Conservation (phyloP, 441 rosid species). For the Pelargonium citronellum region DNA sequence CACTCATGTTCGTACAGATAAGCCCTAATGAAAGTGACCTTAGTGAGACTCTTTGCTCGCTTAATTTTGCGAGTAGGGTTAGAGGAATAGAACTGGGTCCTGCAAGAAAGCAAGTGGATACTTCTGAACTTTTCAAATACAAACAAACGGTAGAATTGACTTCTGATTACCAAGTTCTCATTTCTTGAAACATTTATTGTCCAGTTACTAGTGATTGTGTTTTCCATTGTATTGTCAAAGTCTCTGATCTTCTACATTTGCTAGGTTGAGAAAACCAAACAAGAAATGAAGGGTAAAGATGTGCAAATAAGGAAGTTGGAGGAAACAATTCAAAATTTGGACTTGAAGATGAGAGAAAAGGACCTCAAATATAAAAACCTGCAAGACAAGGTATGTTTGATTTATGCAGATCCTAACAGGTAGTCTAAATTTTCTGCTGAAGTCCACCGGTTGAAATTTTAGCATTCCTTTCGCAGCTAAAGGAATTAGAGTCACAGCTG, state of each 20-base stretch:
- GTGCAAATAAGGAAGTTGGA: conserved; percentile 79
- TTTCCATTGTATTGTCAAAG: background rate
- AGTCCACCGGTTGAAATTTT: background rate
- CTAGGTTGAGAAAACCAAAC: conserved; percentile 77
- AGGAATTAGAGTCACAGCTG: conserved; percentile 85
- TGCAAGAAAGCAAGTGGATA: conserved; percentile 76
- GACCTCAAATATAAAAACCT: conserved; percentile 66
- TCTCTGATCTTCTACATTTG: conserved; percentile 4
- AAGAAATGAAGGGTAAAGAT: conserved; percentile 80
- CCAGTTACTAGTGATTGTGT: background rate
- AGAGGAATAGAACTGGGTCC: conserved; percentile 92
- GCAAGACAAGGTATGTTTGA: conserved; percentile 86
- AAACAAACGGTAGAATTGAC: conserved; percentile 61
- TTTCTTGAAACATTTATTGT: background rate
- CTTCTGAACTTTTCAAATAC: conserved; percentile 62
- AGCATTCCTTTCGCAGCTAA: conserved; percentile 40
- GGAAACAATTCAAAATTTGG: conserved; percentile 58
- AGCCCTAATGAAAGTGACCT: conserved; percentile 84
- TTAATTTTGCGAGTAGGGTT: conserved; percentile 91
- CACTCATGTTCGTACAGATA: conserved; percentile 92
- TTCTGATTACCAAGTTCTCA: background rate
- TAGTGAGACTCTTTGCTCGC: conserved; percentile 80
- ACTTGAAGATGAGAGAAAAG: conserved; percentile 70
- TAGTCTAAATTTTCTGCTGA: background rate
- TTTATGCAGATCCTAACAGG: background rate